Base-by-base conservation (phyloP, 441 rosid genomes). In the Metrosideros polymorpha region DNA sequence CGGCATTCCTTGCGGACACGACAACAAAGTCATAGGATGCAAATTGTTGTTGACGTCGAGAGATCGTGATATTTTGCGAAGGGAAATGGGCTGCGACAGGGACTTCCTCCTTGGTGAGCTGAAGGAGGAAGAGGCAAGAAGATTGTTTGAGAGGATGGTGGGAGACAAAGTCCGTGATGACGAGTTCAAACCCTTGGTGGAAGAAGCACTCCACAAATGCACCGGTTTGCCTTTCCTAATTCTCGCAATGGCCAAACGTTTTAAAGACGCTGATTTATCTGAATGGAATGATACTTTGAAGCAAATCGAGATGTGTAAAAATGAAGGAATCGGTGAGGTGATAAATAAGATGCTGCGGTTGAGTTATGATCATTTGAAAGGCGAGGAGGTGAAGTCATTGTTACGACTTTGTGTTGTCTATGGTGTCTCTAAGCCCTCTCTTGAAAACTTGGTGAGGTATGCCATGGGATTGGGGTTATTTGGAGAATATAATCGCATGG, bases 221-320 rank as follows among this genome's bases (percentile, higher is more conserved):
- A 1, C 1, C 0, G 71, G 71, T 29, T 0, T 59, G 35, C 71
- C 71, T 14, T 59, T 59, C 22, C 19, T 59, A 14, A 14, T 59
- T 29, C 8, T 14, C 2, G 1, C 9, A 0, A 14, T 29, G 35
- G 66, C 66, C 0, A 59, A 29, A 59, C 0, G 0, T 3, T 14
- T 59, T 3, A 59, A 13, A 29, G 0, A 14, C 6, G 66, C 35
- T 3, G 2, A 13, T 0, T 59, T 59, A 0, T 1, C 0, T 14
- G 66, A 59, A 14, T 29, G 66, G 19, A 59, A 0, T 7, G 0
- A 6, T 0, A 0, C 1, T 59, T n/a, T 59, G 4, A 59, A 59
- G 0, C 5, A 14, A 14, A 3, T 59, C 1, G 0, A 59, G 35
- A 0, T 1, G 66, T 29, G 0, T 59, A 29, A 14, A 0, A 2